A percentile compares a stretch with the other conserved stretches of the same genome.
Conservation (phyloP, 768 basidiomycete species). For the Mycena epipterygia region DNA sequence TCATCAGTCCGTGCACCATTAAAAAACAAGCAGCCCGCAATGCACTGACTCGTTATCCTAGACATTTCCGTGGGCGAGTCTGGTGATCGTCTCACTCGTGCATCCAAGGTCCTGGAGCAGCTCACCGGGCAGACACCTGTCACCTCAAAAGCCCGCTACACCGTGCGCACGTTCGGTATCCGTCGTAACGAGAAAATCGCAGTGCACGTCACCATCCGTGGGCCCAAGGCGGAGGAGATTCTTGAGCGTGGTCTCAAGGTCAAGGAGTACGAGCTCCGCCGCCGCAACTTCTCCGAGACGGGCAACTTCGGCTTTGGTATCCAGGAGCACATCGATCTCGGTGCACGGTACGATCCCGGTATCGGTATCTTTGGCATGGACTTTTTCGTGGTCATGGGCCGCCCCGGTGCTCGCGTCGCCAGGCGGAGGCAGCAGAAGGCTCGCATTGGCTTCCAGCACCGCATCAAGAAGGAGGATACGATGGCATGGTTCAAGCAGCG, state of each 20-base stretch:
- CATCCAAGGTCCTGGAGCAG: constrained; percentile 99
- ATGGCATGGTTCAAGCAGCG: constrained; percentile 99
- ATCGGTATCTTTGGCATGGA: constrained; percentile 99
- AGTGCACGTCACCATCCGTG: constrained; percentile 98
- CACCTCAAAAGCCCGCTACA: constrained; percentile 99
- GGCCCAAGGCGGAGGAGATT: constrained; percentile 99
- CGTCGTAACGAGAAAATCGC: constrained; percentile 99
- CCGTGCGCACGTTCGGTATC: constrained; percentile 98
- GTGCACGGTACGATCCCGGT: constrained; percentile 97
- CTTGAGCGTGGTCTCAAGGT: constrained; percentile 99
- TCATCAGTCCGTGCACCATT: constrained; percentile 95
- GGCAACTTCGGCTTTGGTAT: constrained; percentile 99
- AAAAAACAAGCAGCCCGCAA: no score
- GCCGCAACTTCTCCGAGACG: constrained; percentile 98
- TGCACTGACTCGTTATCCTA: constrained; percentile 50
- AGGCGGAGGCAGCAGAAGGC: constrained; percentile 91
- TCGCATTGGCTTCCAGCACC: constrained; percentile 89
- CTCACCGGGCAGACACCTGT: constrained; percentile 99
- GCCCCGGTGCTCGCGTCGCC: constrained; percentile 93
- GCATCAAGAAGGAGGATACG: constrained; percentile 95
- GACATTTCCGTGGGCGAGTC: constrained; percentile 99
- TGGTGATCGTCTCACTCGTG: constrained; percentile 98
- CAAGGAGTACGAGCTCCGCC: constrained; percentile 99
- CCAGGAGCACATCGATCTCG: constrained; percentile 99
- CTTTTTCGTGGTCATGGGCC: constrained; percentile 98